Percentiles rank a stretch among this genome's conserved stretches.
These are phyloP conservation scores for Fomitiporia mediterranea DNA, from an alignment of 1,284 basidiomycete species.

Conservation along the genomic window DNA sequence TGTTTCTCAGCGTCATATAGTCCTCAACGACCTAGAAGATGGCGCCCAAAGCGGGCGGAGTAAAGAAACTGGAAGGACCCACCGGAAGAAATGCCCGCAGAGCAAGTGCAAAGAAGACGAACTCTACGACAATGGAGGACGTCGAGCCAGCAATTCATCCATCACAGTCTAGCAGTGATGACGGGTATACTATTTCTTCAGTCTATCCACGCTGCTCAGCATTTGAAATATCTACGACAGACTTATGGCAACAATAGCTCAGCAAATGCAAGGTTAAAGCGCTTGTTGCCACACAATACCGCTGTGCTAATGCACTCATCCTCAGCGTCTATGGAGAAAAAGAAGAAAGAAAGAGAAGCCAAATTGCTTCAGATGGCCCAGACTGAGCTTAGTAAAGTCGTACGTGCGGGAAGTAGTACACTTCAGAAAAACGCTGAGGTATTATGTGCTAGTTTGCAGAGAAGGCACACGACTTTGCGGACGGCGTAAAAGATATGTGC, in stretches of 20 bases:
- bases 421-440: too few relatives aligned
- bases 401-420: too few relatives aligned
- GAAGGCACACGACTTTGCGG: slow-evolving; percentile 11
- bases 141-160: slow-evolving; percentile 6
- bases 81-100: background rate
- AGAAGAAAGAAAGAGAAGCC: slow-evolving; percentile 20
- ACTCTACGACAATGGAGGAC: slow-evolving; percentile 5
- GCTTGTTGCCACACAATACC: background rate
- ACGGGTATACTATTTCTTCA: slow-evolving; percentile 17
- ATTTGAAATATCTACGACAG: background rate
- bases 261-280: slow-evolving; percentile 19
- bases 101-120: background rate
- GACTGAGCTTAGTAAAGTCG: slow-evolving; percentile 7
- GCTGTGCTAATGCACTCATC: background rate
- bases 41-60: background rate
- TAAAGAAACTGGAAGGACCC: background rate
- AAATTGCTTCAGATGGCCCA: slow-evolving; percentile 20
- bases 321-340: slow-evolving; percentile 19
- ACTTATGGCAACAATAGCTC: slow-evolving; percentile 20
- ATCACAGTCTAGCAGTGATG: slow-evolving; percentile 20
- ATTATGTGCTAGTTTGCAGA: slow-evolving; percentile 9
- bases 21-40: too few relatives aligned
- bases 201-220: background rate
- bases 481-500: slow-evolving; percentile 14
- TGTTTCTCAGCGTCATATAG: too few relatives aligned